These are phyloP conservation scores for Annulohypoxylon maeteangense DNA, from an alignment of 495 filamentous ascomycete species.

Conservation along the genomic window DNA sequence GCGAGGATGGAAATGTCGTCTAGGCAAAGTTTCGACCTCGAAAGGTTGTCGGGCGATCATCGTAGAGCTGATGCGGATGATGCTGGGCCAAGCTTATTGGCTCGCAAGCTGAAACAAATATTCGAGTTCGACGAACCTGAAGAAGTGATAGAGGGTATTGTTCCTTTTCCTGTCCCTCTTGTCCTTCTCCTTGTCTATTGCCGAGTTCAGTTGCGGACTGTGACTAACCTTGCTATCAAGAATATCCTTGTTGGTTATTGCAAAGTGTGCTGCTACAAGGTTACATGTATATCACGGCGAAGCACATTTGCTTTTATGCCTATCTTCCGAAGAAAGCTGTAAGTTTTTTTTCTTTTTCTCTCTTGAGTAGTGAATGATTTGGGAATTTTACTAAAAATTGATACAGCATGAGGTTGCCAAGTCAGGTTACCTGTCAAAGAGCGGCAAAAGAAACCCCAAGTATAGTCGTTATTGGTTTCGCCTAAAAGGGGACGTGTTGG, in stretches of 20 bases:
- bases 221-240: slow-evolving; percentile 51
- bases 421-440: slow-evolving; percentile 89
- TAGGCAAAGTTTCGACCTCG: slow-evolving; percentile 64
- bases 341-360: slow-evolving; percentile 4
- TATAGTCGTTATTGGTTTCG: slow-evolving; percentile 97
- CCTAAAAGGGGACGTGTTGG: slow-evolving; percentile 92
- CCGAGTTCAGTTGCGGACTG: not conserved
- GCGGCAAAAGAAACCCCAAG: slow-evolving; percentile 86
- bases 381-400: slow-evolving; percentile 40
- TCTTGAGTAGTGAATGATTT: not conserved
- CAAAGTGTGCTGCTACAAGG: slow-evolving; percentile 94
- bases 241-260: slow-evolving; percentile 94
- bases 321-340: slow-evolving; percentile 92
- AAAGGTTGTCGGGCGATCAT: slow-evolving; percentile 52
- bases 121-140: slow-evolving; percentile 87
- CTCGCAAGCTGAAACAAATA: slow-evolving; percentile 81
- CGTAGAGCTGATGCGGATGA: slow-evolving; percentile 51
- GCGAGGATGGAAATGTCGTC: slow-evolving; percentile 74
- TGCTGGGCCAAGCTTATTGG: slow-evolving; percentile 62
- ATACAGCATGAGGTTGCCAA: slow-evolving; percentile 77
- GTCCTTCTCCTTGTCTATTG: not conserved
- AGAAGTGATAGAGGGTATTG: slow-evolving; percentile 79
- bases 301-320: slow-evolving; percentile 96
- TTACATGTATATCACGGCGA: slow-evolving; percentile 95
- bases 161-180: not conserved